A percentile compares a stretch with the other conserved stretches of the same genome.
phyloP scores from a whole-genome alignment of 768 basidiomycete genomes.

The Boletus pseudo-olivaceus region DNA sequence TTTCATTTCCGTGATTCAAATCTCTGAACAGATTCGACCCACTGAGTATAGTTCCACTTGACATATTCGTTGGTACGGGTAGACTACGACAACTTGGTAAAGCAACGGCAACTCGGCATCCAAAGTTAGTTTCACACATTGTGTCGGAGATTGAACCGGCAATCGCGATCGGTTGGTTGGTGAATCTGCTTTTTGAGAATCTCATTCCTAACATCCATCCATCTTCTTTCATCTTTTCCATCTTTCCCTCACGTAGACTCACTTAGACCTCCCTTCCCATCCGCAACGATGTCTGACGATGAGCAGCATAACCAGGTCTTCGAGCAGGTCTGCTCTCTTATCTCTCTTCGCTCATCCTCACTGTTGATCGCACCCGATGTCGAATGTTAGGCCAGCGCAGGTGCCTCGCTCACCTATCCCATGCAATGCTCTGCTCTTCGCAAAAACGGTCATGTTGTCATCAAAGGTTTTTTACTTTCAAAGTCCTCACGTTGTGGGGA shows the following conservation, averaged over 20 bases:
- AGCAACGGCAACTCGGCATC: slow-evolving; percentile 19
- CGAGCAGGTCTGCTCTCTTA: slow-evolving; percentile 56
- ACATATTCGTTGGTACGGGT: neutral
- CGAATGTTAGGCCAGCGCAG: slow-evolving; percentile 55
- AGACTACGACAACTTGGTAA: neutral
- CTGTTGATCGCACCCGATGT: slow-evolving; percentile 17
- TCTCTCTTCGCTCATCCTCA: slow-evolving; percentile 6
- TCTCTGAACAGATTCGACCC: neutral
- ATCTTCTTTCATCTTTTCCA: slow-evolving; percentile 28
- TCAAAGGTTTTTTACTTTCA: slow-evolving; percentile 59
- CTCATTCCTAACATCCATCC: slow-evolving; percentile 17
- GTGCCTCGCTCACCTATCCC: slow-evolving; percentile 76
- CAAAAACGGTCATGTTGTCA: slow-evolving; percentile 91
- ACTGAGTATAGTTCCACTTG: neutral
- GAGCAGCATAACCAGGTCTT: slow-evolving; percentile 90
- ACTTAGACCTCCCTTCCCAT: slow-evolving; percentile 16
- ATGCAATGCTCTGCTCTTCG: slow-evolving; percentile 97
- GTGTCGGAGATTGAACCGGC: slow-evolving; percentile 43
- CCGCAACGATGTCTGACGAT: slow-evolving; percentile 78
- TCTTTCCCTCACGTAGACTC: slow-evolving; percentile 21
- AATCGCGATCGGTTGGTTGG: slow-evolving; percentile 23
- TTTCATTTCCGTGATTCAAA: neutral
- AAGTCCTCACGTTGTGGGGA: neutral
- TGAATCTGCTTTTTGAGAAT: slow-evolving; percentile 11
- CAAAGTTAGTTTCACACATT: slow-evolving; percentile 16